Conservation (phyloP, 2,329 filamentous ascomycete genomes). For the Scedosporium aurantiacum region DNA sequence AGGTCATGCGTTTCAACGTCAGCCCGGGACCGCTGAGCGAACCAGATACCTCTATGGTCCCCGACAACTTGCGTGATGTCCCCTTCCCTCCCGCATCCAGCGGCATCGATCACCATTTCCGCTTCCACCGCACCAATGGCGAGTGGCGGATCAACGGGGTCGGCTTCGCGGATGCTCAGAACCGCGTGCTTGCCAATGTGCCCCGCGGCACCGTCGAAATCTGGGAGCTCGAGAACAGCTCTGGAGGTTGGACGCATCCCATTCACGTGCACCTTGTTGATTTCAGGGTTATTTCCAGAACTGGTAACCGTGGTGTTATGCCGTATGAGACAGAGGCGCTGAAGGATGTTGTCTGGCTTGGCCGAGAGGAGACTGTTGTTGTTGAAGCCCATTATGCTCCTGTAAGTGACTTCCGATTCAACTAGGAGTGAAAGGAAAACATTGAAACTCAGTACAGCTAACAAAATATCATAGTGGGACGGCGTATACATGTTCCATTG, state of each 20-base stretch:
- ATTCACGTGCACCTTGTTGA: slow-evolving; percentile 49
- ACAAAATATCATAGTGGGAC: slow-evolving; percentile 23
- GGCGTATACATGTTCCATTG: slow-evolving; percentile 41
- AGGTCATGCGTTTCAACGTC: slow-evolving; percentile 42
- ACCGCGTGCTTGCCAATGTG: slow-evolving; percentile 37
- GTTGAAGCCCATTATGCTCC: slow-evolving; percentile 41
- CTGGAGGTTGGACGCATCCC: slow-evolving; percentile 40
- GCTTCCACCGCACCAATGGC: slow-evolving; percentile 30
- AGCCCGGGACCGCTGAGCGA: slow-evolving; percentile 17
- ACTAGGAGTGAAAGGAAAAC: neutral
- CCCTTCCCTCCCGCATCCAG: slow-evolving; percentile 23
- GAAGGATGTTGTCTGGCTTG: slow-evolving; percentile 48
- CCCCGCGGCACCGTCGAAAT: slow-evolving; percentile 34
- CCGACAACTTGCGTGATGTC: slow-evolving; percentile 22
- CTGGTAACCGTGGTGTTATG: slow-evolving; percentile 28
- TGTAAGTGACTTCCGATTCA: neutral
- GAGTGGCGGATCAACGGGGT: slow-evolving; percentile 42
- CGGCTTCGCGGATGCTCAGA: slow-evolving; percentile 31
- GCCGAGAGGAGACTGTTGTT: slow-evolving; percentile 34
- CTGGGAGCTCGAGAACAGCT: slow-evolving; percentile 38
- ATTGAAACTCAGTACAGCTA: neutral
- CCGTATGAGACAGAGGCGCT: slow-evolving; percentile 43
- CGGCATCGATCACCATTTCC: slow-evolving; percentile 31
- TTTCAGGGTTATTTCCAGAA: slow-evolving; percentile 40
- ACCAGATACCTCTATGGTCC: slow-evolving; percentile 24